phyloP scores from a whole-genome alignment of 2,329 filamentous ascomycete species.

The Gyromitra esculenta region DNA sequence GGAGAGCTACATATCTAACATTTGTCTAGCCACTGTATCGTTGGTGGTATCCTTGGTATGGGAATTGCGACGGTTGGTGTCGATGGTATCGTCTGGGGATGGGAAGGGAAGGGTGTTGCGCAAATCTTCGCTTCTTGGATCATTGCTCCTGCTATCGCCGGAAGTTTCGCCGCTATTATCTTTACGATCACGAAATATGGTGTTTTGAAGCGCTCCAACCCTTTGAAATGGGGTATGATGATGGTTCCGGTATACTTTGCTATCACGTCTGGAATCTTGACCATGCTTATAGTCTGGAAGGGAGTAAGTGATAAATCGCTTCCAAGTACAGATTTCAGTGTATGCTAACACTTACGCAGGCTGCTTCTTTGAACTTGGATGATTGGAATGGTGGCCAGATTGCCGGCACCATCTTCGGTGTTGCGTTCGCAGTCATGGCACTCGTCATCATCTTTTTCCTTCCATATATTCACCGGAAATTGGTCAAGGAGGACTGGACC shows the following conservation, averaged over 20 bases:
- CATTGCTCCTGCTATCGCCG: constrained; percentile 69
- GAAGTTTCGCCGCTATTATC: constrained; percentile 66
- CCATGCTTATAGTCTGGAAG: constrained; percentile 70
- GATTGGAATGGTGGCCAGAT: constrained; percentile 62
- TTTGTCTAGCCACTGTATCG: constrained; percentile 56
- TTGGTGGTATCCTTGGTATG: constrained; percentile 63
- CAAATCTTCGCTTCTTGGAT: constrained; percentile 71
- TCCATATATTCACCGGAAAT: constrained; percentile 69
- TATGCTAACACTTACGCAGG: constrained; percentile 61
- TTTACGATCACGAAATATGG: constrained; percentile 69
- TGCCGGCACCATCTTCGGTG: constrained; percentile 67
- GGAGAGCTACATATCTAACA: not conserved
- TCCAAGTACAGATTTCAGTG: constrained; percentile 27
- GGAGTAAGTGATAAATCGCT: constrained; percentile 60
- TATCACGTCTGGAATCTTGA: constrained; percentile 66
- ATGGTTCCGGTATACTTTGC: constrained; percentile 69
- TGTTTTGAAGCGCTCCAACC: constrained; percentile 67
- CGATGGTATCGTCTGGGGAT: constrained; percentile 68
- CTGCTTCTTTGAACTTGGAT: constrained; percentile 64
- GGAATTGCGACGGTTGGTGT: constrained; percentile 66
- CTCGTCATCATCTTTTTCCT: constrained; percentile 67
- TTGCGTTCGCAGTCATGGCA: constrained; percentile 65
- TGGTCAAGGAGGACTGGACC: constrained; percentile 71
- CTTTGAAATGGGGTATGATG: constrained; percentile 66
- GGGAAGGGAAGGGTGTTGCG: constrained; percentile 65